Percentiles rank a stretch among this genome's conserved stretches.
Evolutionary conservation across 257 asterid species (phyloP).

Genomic region (Nicotiana tomentosiformis): DNA sequence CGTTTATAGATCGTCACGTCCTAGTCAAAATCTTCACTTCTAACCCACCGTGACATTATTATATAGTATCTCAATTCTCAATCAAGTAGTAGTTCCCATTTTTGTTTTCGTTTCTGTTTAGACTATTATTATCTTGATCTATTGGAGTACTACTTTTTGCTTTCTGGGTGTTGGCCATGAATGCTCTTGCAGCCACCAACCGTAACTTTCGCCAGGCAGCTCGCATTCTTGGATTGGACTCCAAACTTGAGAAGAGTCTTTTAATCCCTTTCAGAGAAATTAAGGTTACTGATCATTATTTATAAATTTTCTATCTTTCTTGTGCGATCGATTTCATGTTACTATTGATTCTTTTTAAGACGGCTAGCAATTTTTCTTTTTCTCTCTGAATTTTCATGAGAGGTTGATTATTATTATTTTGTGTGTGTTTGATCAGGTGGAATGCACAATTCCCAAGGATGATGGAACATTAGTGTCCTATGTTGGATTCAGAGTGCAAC

Average conservation of each 20-base stretch:
- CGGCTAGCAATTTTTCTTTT: too few species aligned
- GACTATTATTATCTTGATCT: not conserved
- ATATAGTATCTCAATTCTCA: not conserved
- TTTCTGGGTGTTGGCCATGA: constrained; percentile 34
- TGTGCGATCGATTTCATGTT: too few species aligned
- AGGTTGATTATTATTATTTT: not conserved
- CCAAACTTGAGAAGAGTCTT: constrained; percentile 80
- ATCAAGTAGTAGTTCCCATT: not conserved
- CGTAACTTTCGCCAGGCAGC: constrained; percentile 90
- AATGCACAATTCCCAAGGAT: constrained; percentile 89
- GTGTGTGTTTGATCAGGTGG: constrained; percentile 55
- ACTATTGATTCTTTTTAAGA: too few species aligned
- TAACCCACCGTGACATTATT: not conserved
- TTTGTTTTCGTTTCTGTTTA: not conserved
- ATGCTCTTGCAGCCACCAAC: constrained; percentile 89
- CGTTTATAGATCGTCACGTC: not conserved
- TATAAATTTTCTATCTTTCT: too few species aligned
- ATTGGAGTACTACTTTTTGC: too few species aligned
- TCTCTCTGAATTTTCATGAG: not conserved
- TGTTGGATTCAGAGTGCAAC: constrained; percentile 89
- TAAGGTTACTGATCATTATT: constrained; percentile 40
- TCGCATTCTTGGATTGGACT: constrained; percentile 79
- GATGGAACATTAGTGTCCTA: constrained; percentile 84
- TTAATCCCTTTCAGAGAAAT: constrained; percentile 92
- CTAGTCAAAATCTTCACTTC: not conserved